Conservation (phyloP, 306 rosid species). For the Geum urbanum region DNA sequence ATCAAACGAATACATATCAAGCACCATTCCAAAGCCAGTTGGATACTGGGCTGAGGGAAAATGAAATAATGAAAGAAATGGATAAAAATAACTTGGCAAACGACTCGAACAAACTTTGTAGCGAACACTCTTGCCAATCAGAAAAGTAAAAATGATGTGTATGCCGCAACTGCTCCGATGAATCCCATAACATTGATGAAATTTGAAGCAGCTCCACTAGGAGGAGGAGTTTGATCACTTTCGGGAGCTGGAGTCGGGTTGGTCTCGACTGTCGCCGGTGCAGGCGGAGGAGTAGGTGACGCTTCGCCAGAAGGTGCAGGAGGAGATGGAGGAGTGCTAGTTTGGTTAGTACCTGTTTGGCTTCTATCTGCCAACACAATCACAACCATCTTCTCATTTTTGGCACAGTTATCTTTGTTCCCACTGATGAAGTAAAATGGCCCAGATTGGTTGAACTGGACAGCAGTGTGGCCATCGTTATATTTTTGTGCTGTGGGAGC, state of each 20-base stretch:
- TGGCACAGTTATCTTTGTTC: slow-evolving; percentile 57
- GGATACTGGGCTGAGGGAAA: slow-evolving; percentile 35
- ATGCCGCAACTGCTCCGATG: slow-evolving; percentile 65
- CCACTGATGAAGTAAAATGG: slow-evolving; percentile 74
- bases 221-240: slow-evolving; percentile 33
- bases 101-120: slow-evolving; percentile 13
- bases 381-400: slow-evolving; percentile 71
- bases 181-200: slow-evolving; percentile 41
- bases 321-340: slow-evolving; percentile 43
- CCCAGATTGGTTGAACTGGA: slow-evolving; percentile 54
- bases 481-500: slow-evolving; percentile 31
- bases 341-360: slow-evolving; percentile 22
- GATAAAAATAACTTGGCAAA: not conserved
- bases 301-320: slow-evolving; percentile 25
- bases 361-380: slow-evolving; percentile 65
- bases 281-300: not conserved
- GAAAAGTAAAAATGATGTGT: slow-evolving; percentile 41
- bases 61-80: not conserved
- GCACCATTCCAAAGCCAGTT: slow-evolving; percentile 33
- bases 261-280: not conserved
- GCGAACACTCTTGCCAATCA: slow-evolving; percentile 21
- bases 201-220: slow-evolving; percentile 50
- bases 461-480: slow-evolving; percentile 71
- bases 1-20: slow-evolving; percentile 36
- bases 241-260: slow-evolving; percentile 30